Conservation (phyloP, 2,329 filamentous ascomycete genomes). For the Nannizziopsis arthrosporioides region DNA sequence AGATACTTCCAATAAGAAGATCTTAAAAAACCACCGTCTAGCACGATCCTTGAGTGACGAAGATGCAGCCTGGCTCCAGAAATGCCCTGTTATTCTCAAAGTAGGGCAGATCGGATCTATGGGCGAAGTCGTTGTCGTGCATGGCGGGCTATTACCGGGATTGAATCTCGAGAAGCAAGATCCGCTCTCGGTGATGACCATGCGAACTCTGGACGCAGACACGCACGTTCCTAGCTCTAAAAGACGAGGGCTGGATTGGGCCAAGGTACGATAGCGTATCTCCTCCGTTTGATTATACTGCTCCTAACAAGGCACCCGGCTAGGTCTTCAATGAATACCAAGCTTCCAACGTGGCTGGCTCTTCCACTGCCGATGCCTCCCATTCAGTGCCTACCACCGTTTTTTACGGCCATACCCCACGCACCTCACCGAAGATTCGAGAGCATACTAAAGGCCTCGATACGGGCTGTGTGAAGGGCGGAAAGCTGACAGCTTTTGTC, state of each 20-base stretch:
- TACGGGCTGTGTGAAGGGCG: conserved; percentile 66
- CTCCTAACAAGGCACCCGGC: conserved; percentile 1
- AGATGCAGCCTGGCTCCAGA: conserved; percentile 57
- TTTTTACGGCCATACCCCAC: conserved; percentile 79
- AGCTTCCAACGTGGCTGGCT: conserved; percentile 10
- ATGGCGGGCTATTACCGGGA: conserved; percentile 73
- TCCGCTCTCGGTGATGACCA: conserved; percentile 77
- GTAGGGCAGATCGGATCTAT: conserved; percentile 51
- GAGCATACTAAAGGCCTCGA: conserved; percentile 76
- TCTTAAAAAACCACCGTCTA: conserved; percentile 37
- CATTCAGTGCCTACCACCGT: conserved; percentile 49
- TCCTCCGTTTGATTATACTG: conserved; percentile 2
- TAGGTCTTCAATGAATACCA: conserved; percentile 44
- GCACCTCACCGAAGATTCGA: conserved; percentile 53
- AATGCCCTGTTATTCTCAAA: conserved; percentile 65
- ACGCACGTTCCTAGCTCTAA: conserved; percentile 47
- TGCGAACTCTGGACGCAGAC: conserved; percentile 62
- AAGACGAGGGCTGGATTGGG: conserved; percentile 52
- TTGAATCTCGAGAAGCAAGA: conserved; percentile 59
- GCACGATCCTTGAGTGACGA: conserved; percentile 46
- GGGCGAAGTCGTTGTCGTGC: conserved; percentile 62
- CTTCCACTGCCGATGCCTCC: not conserved
- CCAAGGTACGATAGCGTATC: conserved; percentile 35
- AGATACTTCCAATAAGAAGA: conserved; percentile 9
- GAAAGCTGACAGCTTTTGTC: conserved; percentile 63